Evolutionary conservation across 176 grass and related monocot genomes (phyloP), one percentile per base, ranked within the genome.

Genomic region (Phyllostachys edulis): DNA sequence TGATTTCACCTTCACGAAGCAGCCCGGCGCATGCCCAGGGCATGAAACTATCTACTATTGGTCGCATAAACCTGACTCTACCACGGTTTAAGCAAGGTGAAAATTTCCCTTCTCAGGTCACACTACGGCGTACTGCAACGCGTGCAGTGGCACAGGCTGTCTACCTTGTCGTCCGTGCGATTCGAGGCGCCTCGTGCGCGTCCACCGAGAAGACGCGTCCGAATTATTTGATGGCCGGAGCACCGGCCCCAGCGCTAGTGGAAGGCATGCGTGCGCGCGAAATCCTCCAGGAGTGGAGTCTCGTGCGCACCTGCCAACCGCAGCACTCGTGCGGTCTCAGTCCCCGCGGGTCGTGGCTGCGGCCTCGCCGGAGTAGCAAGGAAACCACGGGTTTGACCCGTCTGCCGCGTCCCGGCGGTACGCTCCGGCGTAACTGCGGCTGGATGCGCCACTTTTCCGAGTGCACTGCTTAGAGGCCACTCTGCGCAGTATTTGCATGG

Each of bases 181-280:
- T 0, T 57, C 88, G 78, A 90, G 88, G 84, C 59, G 67, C 79
- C 79, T 87, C 88, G 79, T 18, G 79, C 79, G 39, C 79, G 39
- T 4, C 49, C 8, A 59, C 79, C 88, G 32, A 82, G 84, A 45
- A 40, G 73, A 67, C 84, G 73, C 84, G 88, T 86, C 72, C 45
- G 23, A 6, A 45, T 64, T 82, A 21, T 66, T 86, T 82, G 72
- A 82, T 72, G 45, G 46, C 76, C 17, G 81, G 64, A 44, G 61
- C 83, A 44, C 88, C 78, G 78, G 56, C 84, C 84, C 57, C 20
- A 42, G 24, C 76, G 77, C 45, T 63, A 49, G 72, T 57, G 83
- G 78, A 60, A 44, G 56, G 46, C 71, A 38, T 16, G 47, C 69
- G 77, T 76, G 83, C 34, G 56, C n/a, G 57, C 56, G 17, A 54